Evolutionary conservation across 768 basidiomycete species (phyloP).

Genomic region (Kwoniella dendrophila): DNA sequence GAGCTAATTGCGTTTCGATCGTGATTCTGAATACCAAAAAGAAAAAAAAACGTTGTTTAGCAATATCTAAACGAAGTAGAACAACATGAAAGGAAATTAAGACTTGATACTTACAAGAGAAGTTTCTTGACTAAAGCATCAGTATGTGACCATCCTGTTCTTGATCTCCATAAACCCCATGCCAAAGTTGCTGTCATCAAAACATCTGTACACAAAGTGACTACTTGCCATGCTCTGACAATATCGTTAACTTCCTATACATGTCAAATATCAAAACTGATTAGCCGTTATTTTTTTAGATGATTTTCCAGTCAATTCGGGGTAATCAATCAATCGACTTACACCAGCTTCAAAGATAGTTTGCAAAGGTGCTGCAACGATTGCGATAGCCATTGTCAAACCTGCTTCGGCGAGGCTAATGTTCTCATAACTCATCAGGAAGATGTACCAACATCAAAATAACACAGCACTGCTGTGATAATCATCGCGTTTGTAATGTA

Average conservation of each 20-base stretch:
- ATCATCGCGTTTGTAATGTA: neutral
- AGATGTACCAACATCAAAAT: neutral
- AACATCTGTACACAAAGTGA: constrained; percentile 25
- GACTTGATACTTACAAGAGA: constrained; percentile 4
- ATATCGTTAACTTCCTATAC: neutral
- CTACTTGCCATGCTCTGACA: constrained; percentile 8
- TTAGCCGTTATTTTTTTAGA: no score
- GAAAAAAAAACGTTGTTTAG: neutral
- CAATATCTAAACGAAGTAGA: neutral
- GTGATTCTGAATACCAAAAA: neutral
- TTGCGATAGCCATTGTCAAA: neutral
- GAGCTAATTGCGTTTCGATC: constrained; percentile 14
- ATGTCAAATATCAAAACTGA: neutral
- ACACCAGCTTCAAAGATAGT: constrained; percentile 3
- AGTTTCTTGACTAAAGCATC: constrained; percentile 24
- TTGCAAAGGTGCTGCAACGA: neutral
- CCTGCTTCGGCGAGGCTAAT: neutral
- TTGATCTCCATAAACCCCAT: constrained; percentile 31
- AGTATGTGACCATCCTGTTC: constrained; percentile 42
- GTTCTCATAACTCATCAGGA: neutral
- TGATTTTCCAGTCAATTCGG: neutral
- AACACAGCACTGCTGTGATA: neutral
- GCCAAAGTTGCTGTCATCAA: constrained; percentile 38
- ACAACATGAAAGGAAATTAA: neutral
- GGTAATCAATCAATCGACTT: neutral